Base-by-base conservation (phyloP, 1,284 basidiomycete genomes). In the Fomes fomentarius region DNA sequence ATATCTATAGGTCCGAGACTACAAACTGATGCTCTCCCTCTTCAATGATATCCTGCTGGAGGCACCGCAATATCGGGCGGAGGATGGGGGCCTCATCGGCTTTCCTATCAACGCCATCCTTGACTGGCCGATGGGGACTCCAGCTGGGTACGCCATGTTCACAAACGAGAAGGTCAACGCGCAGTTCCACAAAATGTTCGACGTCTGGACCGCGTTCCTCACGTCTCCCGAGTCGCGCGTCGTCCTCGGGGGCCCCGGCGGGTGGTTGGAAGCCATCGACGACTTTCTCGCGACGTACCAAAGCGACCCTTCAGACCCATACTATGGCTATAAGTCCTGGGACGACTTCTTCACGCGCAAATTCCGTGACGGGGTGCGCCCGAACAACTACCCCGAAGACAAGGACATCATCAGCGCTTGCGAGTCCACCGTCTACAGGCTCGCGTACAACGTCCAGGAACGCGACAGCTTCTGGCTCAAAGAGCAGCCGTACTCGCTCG, bases 321-420 rank as follows among this genome's bases (percentile, higher is more conserved):
- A 76, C 58, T 62, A 75, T 58, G 80, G 80, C 11, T 84, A 69
- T 67, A 73, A 60, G 15, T 77, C 76, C 25, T 84, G 80, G 80
- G 82, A 83, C 55, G 75, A 77, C 52, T 84, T 81, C 68, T 84
- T 85, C 67, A 79, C 74, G 5, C 70, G 81, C 22, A 57, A 62
- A 1, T 76, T 81, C 59, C 63, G 64, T 22, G 65, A 67, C 1
- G 72, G 70, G 2, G 60, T 71, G 30, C 77, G 82, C 40, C 76
- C 78, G n/a, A 12, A 24, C 38, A 22, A 25, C 21, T 22, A 19
- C 38, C 38, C 38, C 3, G n/a, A 40, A 22, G 38, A 40, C 38
- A 12, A 40, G 21, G 10, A 24, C 52, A 69, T 83, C 44, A 69
- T 65, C 51, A 76, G 72, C 59, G 68, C 75, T 2, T 83, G 80